These are phyloP conservation scores for Neofusicoccum umdonicola DNA, from an alignment of 2,329 filamentous ascomycete species.

Conservation along the genomic window DNA sequence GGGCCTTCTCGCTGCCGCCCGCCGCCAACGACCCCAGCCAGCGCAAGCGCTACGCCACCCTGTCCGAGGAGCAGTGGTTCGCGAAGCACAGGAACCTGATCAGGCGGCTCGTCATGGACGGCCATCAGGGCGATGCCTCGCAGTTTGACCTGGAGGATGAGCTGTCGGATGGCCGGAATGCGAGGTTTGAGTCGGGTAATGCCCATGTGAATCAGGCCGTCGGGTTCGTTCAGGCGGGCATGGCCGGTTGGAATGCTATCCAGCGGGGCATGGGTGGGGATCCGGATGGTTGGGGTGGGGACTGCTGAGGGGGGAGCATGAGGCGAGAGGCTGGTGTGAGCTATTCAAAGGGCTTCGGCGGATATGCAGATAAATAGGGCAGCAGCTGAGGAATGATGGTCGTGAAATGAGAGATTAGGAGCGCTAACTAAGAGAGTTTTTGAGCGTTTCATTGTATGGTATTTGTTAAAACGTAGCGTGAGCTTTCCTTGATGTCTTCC, in stretches of 20 bases:
- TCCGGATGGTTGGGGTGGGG: conserved; percentile 15
- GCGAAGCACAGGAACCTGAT: conserved; percentile 63
- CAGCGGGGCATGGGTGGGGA: conserved; percentile 12
- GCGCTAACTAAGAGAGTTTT: too few species aligned
- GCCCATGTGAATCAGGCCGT: conserved; percentile 32
- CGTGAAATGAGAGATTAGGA: too few species aligned
- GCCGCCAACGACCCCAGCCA: conserved; percentile 21
- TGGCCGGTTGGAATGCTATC: conserved; percentile 19
- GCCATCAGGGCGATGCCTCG: conserved; percentile 55
- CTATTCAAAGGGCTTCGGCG: too few species aligned
- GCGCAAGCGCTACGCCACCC: conserved; percentile 48
- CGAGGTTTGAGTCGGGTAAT: conserved; percentile 27
- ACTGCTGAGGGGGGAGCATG: neutral
- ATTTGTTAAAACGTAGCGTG: too few species aligned
- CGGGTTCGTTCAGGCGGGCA: conserved; percentile 32
- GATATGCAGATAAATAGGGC: too few species aligned
- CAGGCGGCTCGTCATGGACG: conserved; percentile 57
- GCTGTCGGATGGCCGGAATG: conserved; percentile 44
- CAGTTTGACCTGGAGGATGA: conserved; percentile 40
- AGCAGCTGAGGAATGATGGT: too few species aligned
- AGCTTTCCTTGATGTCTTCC: too few species aligned
- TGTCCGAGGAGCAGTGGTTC: conserved; percentile 58
- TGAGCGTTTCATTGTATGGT: too few species aligned
- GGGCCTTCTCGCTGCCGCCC: conserved; percentile 51
- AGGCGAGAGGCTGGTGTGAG: too few species aligned